Percentiles rank a stretch among this genome's conserved stretches.
Conservation (phyloP, 2,329 filamentous ascomycete species). For the Aspergillus carbonarius region DNA sequence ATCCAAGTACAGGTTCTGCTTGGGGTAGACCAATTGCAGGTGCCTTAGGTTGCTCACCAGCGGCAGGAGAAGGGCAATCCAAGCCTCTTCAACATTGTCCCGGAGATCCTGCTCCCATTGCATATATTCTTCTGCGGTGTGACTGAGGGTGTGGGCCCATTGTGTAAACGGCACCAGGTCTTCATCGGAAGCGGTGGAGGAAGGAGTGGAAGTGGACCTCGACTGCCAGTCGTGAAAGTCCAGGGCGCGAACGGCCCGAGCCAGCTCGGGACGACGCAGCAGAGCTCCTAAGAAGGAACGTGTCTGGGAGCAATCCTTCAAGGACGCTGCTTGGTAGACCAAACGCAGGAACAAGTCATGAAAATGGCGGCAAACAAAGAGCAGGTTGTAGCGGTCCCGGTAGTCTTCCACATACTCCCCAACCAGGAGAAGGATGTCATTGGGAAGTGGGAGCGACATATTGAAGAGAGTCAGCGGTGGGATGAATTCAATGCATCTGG, state of each 20-base stretch:
- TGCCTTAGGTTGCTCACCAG: conserved; percentile 24
- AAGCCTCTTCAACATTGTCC: conserved; percentile 25
- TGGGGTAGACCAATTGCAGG: conserved; percentile 22
- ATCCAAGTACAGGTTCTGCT: conserved; percentile 22
- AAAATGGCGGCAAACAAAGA: conserved; percentile 28
- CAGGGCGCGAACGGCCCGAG: conserved; percentile 23
- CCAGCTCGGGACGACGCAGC: conserved; percentile 23
- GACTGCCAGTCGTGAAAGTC: conserved; percentile 25
- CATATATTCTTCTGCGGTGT: conserved; percentile 20
- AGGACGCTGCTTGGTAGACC: conserved; percentile 20
- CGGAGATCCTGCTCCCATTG: conserved; percentile 25
- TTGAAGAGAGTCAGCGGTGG: conserved; percentile 7
- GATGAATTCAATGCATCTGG: conserved; percentile 3
- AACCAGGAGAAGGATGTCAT: conserved; percentile 31
- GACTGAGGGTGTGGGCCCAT: conserved; percentile 13
- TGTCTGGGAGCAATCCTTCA: conserved; percentile 20
- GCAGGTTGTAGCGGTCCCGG: conserved; percentile 26
- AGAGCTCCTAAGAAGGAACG: conserved; percentile 24
- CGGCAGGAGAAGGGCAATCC: conserved; percentile 28
- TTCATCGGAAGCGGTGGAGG: neutral
- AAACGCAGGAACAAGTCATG: conserved; percentile 28
- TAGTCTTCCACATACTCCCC: conserved; percentile 28
- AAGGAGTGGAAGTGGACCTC: neutral
- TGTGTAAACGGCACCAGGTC: conserved; percentile 12
- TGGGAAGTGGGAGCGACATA: conserved; percentile 26